Evolutionary conservation across 805 yeast species (phyloP).

Genomic region (Metschnikowia orientalis): DNA sequence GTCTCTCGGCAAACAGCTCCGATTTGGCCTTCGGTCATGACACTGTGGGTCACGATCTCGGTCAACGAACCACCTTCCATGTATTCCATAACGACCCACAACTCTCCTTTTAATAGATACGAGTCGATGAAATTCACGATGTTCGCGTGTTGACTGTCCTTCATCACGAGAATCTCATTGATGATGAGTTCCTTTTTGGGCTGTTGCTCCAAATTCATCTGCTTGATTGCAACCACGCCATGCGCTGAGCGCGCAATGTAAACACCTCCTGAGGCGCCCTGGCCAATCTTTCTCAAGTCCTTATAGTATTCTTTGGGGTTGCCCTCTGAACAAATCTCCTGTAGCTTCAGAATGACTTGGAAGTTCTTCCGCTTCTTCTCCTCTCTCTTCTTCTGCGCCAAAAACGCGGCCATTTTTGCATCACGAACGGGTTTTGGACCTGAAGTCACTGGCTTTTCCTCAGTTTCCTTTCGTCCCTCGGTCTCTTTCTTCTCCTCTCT

Average conservation of each 20-base stretch:
- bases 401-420: conserved; percentile 50
- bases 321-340: conserved; percentile 74
- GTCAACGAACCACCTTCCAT: conserved; percentile 99
- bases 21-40: conserved; percentile 90
- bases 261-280: conserved; percentile 98
- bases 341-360: conserved; percentile 65
- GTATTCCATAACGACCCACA: conserved; percentile 98
- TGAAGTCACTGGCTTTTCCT: conserved; percentile 11
- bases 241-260: conserved; percentile 71
- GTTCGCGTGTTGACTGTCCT: conserved; percentile 19
- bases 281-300: conserved; percentile 82
- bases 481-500: conserved; percentile 12
- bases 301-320: conserved; percentile 73
- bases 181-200: conserved; percentile 94
- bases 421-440: conserved; percentile 40
- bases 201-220: conserved; percentile 91
- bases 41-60: conserved; percentile 87
- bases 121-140: conserved; percentile 20
- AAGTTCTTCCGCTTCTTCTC: conserved; percentile 69
- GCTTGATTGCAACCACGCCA: conserved; percentile 79
- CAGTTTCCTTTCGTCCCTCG: conserved; percentile 9
- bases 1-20: conserved; percentile 95
- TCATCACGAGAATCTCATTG: conserved; percentile 21
- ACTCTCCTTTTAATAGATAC: conserved; percentile 58
- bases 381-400: conserved; percentile 68